Evolutionary conservation across 2,329 filamentous ascomycete genomes (phyloP), one percentile per base, ranked within the genome.

Genomic region (Aspergillus fructus): DNA sequence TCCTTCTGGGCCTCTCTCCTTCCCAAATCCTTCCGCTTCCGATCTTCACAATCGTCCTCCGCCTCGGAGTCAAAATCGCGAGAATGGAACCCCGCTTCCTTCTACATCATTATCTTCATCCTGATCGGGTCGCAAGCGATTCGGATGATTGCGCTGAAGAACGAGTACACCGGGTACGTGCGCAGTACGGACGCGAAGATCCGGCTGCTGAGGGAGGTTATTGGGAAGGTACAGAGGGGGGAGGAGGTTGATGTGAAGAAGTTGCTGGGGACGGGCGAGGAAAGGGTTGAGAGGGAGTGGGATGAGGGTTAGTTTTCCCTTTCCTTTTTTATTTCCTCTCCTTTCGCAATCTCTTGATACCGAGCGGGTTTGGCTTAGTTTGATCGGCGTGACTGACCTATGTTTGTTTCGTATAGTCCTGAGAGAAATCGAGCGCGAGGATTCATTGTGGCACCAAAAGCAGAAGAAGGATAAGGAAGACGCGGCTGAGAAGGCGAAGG

Each of bases 81-180:
- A 68, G 84, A 86, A 64, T 90, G 88, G 87, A 93, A 93, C 65
- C 89, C 90, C 3, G 89, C 89, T 19, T 92, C 88, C 0, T 93
- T 91, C 68, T 94, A 88, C 73, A 90, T 93, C 64, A 79, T 87
- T 66, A 90, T 93, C 62, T 92, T 92, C 68, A 79, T 92, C 41
- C 82, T 97, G 62, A 93, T 97, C 62, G 96, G 96, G 4, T 96
- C 91, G 60, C 96, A 97, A 81, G 90, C 93, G 13, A 97, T 99
- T 66, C 90, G 97, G 68, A 90, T 94, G 82, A 88, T 99, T 68
- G 82, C 87, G 37, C 73, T 97, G 66, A 89, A 88, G 66, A 90
- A 89, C 65, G 88, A 93, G 50, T 89, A 87, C 68, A 81, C 83
- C 33, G 85, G 87, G 9, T 93, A 89, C 66, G 85, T 82, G 68